These are phyloP conservation scores for Suhomyces panamericanus DNA, from an alignment of 1,139 yeast species.

Conservation along the genomic window DNA sequence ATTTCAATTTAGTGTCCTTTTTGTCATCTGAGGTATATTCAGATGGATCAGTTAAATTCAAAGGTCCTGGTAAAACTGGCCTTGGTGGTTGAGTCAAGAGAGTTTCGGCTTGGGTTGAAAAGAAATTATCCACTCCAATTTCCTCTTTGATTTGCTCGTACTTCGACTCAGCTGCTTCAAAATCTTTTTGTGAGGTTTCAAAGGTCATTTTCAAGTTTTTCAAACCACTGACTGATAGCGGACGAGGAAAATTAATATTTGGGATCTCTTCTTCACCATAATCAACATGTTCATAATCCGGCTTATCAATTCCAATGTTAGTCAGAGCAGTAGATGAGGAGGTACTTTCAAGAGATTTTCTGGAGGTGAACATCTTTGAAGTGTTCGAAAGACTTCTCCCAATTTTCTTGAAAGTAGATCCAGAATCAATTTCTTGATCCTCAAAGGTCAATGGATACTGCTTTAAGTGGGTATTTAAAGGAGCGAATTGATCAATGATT, in stretches of 20 bases:
- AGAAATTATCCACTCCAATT: not conserved
- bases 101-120: constrained; percentile 6
- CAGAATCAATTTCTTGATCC: not conserved
- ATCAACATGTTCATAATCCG: constrained; percentile 6
- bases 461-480: constrained; percentile 10
- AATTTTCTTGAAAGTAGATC: constrained; percentile 20
- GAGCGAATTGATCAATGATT: constrained; percentile 16
- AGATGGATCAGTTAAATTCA: constrained; percentile 32
- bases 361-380: constrained; percentile 18
- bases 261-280: constrained; percentile 9
- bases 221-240: constrained; percentile 32
- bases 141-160: constrained; percentile 19
- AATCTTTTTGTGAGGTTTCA: constrained; percentile 30
- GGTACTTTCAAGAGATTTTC: constrained; percentile 5
- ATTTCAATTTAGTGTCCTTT: constrained; percentile 18
- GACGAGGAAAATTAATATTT: constrained; percentile 30
- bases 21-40: constrained; percentile 18
- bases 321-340: not conserved
- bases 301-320: constrained; percentile 3
- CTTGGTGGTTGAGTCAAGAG: constrained; percentile 1
- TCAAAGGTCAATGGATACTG: constrained; percentile 1
- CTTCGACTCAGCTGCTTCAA: constrained; percentile 27
- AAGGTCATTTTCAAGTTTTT: constrained; percentile 36
- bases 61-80: constrained; percentile 24
- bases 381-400: constrained; percentile 23